Conservation (phyloP, 2,329 filamentous ascomycete genomes). For the Geosmithia flava region DNA sequence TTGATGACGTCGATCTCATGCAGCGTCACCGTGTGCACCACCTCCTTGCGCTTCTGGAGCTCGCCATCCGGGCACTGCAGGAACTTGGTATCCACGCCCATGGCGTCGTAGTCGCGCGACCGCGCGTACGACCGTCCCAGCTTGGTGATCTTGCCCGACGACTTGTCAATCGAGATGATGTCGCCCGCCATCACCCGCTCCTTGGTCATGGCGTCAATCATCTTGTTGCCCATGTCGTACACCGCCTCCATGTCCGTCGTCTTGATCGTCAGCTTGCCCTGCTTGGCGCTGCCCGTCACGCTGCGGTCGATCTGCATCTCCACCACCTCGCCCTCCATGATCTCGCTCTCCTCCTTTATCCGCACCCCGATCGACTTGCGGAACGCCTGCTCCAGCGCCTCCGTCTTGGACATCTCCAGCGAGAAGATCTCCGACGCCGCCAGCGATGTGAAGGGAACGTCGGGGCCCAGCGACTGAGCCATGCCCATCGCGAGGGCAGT, state of each 20-base stretch:
- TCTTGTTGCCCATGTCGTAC: constrained; percentile 98
- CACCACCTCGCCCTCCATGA: constrained; percentile 97
- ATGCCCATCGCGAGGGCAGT: constrained; percentile 98
- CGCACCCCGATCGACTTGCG: constrained; percentile 95
- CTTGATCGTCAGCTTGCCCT: constrained; percentile 98
- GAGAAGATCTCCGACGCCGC: constrained; percentile 97
- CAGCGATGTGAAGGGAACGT: constrained; percentile 93
- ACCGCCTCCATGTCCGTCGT: constrained; percentile 99
- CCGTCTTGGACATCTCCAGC: constrained; percentile 98
- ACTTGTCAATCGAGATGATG: constrained; percentile 97
- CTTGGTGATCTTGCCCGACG: constrained; percentile 95
- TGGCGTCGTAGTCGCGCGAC: constrained; percentile 95
- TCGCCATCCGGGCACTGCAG: constrained; percentile 96
- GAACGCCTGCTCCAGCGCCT: constrained; percentile 97
- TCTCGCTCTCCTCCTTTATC: constrained; percentile 98
- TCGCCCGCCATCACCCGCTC: constrained; percentile 98
- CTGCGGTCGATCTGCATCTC: constrained; percentile 98
- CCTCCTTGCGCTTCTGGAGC: constrained; percentile 92
- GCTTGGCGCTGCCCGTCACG: constrained; percentile 92
- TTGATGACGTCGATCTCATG: constrained; percentile 99
- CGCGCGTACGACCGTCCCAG: constrained; percentile 88
- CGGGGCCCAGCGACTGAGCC: constrained; percentile 86
- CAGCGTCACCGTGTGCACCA: constrained; percentile 89
- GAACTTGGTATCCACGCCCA: constrained; percentile 97
- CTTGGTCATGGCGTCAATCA: constrained; percentile 99